A percentile compares a stretch with the other conserved stretches of the same genome.
Conservation (phyloP, 2,329 filamentous ascomycete species). For the Aureobasidium sp. region DNA sequence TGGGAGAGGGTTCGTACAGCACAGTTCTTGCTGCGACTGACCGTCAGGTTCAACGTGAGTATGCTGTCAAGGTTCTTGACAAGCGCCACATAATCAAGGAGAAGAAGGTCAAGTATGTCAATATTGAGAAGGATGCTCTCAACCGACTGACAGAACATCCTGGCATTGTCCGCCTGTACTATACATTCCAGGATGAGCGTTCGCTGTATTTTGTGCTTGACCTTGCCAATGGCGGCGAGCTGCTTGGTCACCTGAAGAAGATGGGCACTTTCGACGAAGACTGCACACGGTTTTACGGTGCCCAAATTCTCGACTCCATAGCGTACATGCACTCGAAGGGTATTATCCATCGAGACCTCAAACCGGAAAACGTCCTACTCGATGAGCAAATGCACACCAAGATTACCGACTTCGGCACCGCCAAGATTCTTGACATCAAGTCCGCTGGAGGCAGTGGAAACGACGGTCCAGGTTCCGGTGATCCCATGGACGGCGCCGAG, state of each 20-base stretch:
- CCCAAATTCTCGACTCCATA: conserved; percentile 91
- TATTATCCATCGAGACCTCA: conserved; percentile 92
- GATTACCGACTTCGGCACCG: conserved; percentile 97
- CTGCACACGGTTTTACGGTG: conserved; percentile 87
- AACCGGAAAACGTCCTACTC: conserved; percentile 91
- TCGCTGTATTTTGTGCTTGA: conserved; percentile 97
- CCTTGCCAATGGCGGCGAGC: conserved; percentile 82
- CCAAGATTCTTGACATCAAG: conserved; percentile 68
- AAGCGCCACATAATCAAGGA: conserved; percentile 99
- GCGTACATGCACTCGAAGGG: conserved; percentile 97
- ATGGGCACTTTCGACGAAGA: conserved; percentile 92
- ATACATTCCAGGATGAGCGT: conserved; percentile 95
- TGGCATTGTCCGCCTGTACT: conserved; percentile 91
- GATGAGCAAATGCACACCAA: conserved; percentile 97
- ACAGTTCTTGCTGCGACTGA: conserved; percentile 91
- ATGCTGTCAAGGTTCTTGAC: conserved; percentile 95
- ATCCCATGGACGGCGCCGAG: conserved; percentile 50
- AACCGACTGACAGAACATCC: conserved; percentile 95
- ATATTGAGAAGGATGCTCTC: conserved; percentile 97
- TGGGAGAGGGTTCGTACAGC: conserved; percentile 96
- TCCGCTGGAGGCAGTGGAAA: conserved; percentile 14
- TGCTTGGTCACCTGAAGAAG: conserved; percentile 87
- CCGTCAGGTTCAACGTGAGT: conserved; percentile 87
- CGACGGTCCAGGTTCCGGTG: conserved; percentile 37
- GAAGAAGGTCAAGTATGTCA: conserved; percentile 99